Percentiles rank a stretch among this genome's conserved stretches.
These are phyloP conservation scores for Globisporangium irregulare DNA, from an alignment of 352 stramenopile genomes.

Conservation along the genomic window DNA sequence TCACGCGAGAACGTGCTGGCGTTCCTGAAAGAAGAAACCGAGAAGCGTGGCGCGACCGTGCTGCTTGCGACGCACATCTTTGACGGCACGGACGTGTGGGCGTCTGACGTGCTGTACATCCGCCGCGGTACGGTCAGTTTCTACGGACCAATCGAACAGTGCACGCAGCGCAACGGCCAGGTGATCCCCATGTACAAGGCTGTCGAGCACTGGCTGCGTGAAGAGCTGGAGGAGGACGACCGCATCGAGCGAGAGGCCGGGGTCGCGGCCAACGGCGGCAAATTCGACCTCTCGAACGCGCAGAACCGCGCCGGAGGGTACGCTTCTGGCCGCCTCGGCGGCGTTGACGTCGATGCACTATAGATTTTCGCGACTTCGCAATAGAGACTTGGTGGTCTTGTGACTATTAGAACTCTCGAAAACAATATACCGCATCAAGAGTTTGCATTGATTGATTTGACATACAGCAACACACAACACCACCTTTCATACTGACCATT, in stretches of 20 bases:
- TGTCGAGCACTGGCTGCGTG: constrained; percentile 91
- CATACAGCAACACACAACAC: too few relatives aligned
- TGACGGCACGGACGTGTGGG: constrained; percentile 96
- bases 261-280: constrained; percentile 21
- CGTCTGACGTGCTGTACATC: constrained; percentile 94
- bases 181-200: constrained; percentile 88
- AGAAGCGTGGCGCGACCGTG: constrained; percentile 57
- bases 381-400: neutral
- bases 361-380: neutral
- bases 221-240: constrained; percentile 87
- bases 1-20: constrained; percentile 92
- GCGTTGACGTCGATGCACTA: constrained; percentile 42
- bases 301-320: constrained; percentile 80
- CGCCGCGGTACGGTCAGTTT: constrained; percentile 52
- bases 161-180: constrained; percentile 53
- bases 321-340: constrained; percentile 60
- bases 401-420: neutral
- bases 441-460: neutral
- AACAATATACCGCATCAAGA: neutral
- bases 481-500: neutral
- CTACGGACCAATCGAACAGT: constrained; percentile 65
- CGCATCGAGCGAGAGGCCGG: constrained; percentile 58
- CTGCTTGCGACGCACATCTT: constrained; percentile 95
- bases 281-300: constrained; percentile 59
- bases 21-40: constrained; percentile 89